phyloP scores from a whole-genome alignment of 495 filamentous ascomycete genomes.

The Neurospora tetraspora region DNA sequence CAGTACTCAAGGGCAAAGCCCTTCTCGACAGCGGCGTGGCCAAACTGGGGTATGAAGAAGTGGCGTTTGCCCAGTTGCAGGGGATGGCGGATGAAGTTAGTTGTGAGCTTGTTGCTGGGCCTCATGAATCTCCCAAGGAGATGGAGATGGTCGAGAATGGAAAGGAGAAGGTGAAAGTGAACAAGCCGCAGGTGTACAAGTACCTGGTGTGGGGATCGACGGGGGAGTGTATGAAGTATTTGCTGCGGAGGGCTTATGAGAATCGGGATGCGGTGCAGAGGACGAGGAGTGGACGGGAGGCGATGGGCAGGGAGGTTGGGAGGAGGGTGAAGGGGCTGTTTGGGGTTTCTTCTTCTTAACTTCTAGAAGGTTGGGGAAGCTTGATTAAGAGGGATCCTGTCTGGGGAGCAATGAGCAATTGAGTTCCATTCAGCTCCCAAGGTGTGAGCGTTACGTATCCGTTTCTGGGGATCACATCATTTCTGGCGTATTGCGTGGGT shows the following conservation, averaged over 20 bases:
- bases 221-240: slow-evolving; percentile 87
- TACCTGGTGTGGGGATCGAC: slow-evolving; percentile 88
- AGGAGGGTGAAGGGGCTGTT: slow-evolving; percentile 44
- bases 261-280: slow-evolving; percentile 80
- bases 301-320: slow-evolving; percentile 61
- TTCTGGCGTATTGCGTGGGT: neutral
- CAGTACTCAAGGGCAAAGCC: slow-evolving; percentile 58
- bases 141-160: neutral
- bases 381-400: too few species aligned
- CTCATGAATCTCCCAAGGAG: slow-evolving; percentile 23
- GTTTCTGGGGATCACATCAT: neutral
- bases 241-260: slow-evolving; percentile 77
- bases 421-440: too few species aligned
- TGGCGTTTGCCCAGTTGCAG: slow-evolving; percentile 84
- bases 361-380: neutral
- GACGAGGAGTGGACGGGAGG: slow-evolving; percentile 63
- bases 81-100: slow-evolving; percentile 97
- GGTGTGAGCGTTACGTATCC: too few species aligned
- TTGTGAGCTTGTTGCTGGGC: slow-evolving; percentile 56
- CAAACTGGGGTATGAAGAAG: slow-evolving; percentile 37
- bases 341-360: slow-evolving; percentile 20
- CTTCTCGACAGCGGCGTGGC: slow-evolving; percentile 19
- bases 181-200: slow-evolving; percentile 65
- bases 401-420: too few species aligned
- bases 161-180: slow-evolving; percentile 10